Base-by-base conservation (phyloP, 2,329 filamentous ascomycete species). In the Stagonosporopsis rhizophila region DNA sequence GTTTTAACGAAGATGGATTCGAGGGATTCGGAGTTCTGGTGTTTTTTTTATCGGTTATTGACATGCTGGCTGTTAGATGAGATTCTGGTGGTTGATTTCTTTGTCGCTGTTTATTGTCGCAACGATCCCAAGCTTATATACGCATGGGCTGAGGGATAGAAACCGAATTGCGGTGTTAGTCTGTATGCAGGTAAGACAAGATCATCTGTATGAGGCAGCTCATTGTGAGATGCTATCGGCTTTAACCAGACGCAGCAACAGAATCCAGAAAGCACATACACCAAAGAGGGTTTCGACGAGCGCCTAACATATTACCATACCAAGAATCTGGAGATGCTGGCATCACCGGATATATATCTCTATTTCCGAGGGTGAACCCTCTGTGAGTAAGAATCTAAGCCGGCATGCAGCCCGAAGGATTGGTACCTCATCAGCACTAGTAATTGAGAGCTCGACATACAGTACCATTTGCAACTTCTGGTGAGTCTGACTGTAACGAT, bases 1-100 rank as follows among this genome's bases (percentile, higher is more conserved):
- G 53, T 4, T 59, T 56, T 34, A 75, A 66, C 8, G 61, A 58
- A 11, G 66, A 70, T 9, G 67, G 68, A 50, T 68, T 69, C 4
- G 56, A 56, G 2, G 64, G 62, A 38, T 64, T 67, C 32, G 69
- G 65, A 3, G 62, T 64, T 48, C 56, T 56, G 42, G 47, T 60
- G 47, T 73, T 72, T 6, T 60, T 64, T 44, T 56, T 59, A 5
- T 28, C 50, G 11, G 58, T 38, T 7, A 12, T 28, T 17, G 37
- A 30, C 47, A 47, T 56, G 8, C 15, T 32, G 8, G 6, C 39
- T 25, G 27, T 37, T 47, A 35, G n/a, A 9, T 7, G 22, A 38
- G 34, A 11, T 19, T 8, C 3, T 4, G 23, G 38, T 4, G 23
- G 38, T 5, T 2, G 5, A n/a, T 8, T 6, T 12, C 9, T 20